Evolutionary conservation across 345 rosid species (phyloP).

Genomic region (Syzygium grande): DNA sequence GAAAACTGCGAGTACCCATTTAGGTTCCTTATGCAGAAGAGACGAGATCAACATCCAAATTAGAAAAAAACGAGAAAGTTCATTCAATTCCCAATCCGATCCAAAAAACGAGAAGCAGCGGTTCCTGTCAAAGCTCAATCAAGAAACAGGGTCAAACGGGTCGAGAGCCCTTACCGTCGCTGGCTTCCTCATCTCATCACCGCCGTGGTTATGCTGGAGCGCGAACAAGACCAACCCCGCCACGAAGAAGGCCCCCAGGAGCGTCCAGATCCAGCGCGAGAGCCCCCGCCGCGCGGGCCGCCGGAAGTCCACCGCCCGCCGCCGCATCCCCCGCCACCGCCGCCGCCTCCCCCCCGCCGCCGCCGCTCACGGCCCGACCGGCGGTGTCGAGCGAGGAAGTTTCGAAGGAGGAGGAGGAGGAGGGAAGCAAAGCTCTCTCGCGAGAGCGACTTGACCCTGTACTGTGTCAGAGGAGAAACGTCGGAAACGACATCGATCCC

Average conservation of each 20-base stretch:
- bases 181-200: slow-evolving; percentile 39
- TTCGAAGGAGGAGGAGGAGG: not conserved
- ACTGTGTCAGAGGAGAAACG: not conserved
- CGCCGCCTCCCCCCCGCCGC: not conserved
- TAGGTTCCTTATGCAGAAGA: not conserved
- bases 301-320: slow-evolving; percentile 92
- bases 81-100: not conserved
- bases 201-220: slow-evolving; percentile 67
- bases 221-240: slow-evolving; percentile 72
- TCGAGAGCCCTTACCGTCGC: slow-evolving; percentile 13
- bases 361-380: not conserved
- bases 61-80: not conserved
- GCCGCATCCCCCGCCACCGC: slow-evolving; percentile 43
- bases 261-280: slow-evolving; percentile 71
- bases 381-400: not conserved
- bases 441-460: not conserved
- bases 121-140: not conserved
- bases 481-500: not conserved
- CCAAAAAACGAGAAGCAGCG: not conserved
- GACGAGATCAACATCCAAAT: not conserved
- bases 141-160: not conserved
- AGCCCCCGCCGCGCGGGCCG: slow-evolving; percentile 82
- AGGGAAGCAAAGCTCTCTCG: not conserved
- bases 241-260: slow-evolving; percentile 49
- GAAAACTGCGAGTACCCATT: not conserved